These are phyloP conservation scores for Fusarium lyarnte DNA, from an alignment of 2,329 filamentous ascomycete species.

Conservation along the genomic window DNA sequence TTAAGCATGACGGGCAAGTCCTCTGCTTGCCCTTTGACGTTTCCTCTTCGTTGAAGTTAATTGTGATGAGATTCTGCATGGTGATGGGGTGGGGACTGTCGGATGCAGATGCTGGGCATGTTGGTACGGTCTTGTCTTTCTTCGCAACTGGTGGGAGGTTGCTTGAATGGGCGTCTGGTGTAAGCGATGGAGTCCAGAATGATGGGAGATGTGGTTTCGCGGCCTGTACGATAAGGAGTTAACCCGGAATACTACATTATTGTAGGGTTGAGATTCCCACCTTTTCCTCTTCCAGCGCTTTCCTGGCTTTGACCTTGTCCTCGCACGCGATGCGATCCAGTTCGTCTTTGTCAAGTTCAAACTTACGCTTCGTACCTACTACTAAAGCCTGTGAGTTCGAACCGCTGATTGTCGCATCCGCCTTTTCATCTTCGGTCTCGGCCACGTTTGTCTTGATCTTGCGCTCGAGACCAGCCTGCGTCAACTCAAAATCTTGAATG, in stretches of 20 bases:
- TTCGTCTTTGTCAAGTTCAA: slow-evolving; percentile 78
- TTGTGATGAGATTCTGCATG: slow-evolving; percentile 78
- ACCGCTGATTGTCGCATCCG: not conserved
- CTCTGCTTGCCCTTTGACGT: slow-evolving; percentile 55
- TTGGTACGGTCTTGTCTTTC: slow-evolving; percentile 72
- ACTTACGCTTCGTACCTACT: slow-evolving; percentile 72
- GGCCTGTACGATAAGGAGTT: slow-evolving; percentile 52
- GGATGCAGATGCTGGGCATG: slow-evolving; percentile 79
- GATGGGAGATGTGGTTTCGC: slow-evolving; percentile 78
- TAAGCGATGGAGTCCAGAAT: slow-evolving; percentile 92
- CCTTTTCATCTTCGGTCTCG: slow-evolving; percentile 44
- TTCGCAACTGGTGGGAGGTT: slow-evolving; percentile 66
- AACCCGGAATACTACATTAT: slow-evolving; percentile 5
- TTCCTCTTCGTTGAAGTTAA: slow-evolving; percentile 80
- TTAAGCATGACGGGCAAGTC: slow-evolving; percentile 86
- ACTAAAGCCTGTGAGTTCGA: slow-evolving; percentile 16
- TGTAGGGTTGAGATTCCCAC: slow-evolving; percentile 48
- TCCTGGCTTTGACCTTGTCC: slow-evolving; percentile 76
- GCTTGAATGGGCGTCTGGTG: slow-evolving; percentile 62
- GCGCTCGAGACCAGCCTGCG: slow-evolving; percentile 74
- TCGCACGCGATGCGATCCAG: slow-evolving; percentile 74
- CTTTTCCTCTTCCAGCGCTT: slow-evolving; percentile 77
- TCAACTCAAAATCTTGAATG: slow-evolving; percentile 83
- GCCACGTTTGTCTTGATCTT: slow-evolving; percentile 51
- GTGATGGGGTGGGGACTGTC: slow-evolving; percentile 77